Base-by-base conservation (phyloP, 495 filamentous ascomycete genomes). In the Talaromyces adpressus region DNA sequence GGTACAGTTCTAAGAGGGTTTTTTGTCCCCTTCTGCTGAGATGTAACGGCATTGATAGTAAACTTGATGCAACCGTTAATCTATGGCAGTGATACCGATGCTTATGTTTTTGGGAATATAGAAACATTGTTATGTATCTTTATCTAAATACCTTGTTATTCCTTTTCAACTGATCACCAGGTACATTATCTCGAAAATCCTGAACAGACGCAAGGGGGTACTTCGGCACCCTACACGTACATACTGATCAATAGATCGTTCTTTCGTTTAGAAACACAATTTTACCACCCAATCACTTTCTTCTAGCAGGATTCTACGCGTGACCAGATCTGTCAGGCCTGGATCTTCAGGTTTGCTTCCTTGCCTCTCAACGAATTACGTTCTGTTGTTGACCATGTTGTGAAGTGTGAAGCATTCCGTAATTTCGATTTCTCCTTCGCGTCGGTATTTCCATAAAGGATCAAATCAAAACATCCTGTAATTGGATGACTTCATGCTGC, bases 121-220 rank as follows among this genome's bases (percentile, higher is more conserved):
- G 39, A 49, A 49, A 49, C 22, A 49, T 20, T 49, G 16, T 49
- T 49, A 20, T 49, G 4, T 6, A 16, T 45, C 41, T 45, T 49
- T 6, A 7, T 1, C 45, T 49, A 49, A 49, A 49, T 49, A 49
- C 7, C 18, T 49, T 18, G 16, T 73, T 77, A 62, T 57, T 20
- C 18, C 45, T 8, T 20, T 7, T 20, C 8, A 9, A 49, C 22
- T 49, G n/a, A 49, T 22, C 45, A 49, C 45, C 45, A 20, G 45
- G 45, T 49, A 49, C 45, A 49, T 20, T 20, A 49, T 49, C n/a
- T 18, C 16, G 22, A 49, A 20, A 18, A 49, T 49, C 18, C 45
- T 49, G n/a, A 20, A 20, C 45, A 49, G 22, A 56, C 22, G 52
- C 52, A 56, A 56, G 52, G 52, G 47, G 52, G 22, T n/a, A 56